Conservation (phyloP, 2,329 filamentous ascomycete genomes). For the Aspergillus brunneoviolaceus region DNA sequence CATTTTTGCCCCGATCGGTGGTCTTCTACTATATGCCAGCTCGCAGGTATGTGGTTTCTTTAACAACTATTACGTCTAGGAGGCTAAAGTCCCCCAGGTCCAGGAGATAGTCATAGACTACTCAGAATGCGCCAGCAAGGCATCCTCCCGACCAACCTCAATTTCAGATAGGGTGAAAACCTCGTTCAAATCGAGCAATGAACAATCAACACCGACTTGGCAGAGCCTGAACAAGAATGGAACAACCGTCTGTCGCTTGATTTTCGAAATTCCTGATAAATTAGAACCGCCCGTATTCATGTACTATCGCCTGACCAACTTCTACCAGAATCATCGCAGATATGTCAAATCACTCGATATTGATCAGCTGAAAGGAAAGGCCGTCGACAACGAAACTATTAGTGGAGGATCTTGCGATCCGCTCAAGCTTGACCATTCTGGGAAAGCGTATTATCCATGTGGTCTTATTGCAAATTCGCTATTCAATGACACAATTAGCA, state of each 20-base stretch:
- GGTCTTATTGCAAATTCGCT: constrained; percentile 94
- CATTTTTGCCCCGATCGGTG: constrained; percentile 91
- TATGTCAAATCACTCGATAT: constrained; percentile 89
- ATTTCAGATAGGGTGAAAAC: constrained; percentile 55
- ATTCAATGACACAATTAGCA: constrained; percentile 88
- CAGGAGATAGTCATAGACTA: constrained; percentile 92
- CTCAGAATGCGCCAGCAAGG: constrained; percentile 67
- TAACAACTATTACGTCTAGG: not conserved
- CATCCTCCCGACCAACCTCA: constrained; percentile 53
- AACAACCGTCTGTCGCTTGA: constrained; percentile 65
- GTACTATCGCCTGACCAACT: constrained; percentile 95
- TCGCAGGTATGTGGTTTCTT: constrained; percentile 59
- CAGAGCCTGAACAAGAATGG: constrained; percentile 29
- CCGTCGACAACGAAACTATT: constrained; percentile 61
- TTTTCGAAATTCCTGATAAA: constrained; percentile 75
- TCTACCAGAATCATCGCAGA: constrained; percentile 97
- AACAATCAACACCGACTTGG: constrained; percentile 33
- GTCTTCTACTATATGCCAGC: constrained; percentile 81
- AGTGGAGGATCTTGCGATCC: constrained; percentile 72
- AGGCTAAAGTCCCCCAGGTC: constrained; percentile 57
- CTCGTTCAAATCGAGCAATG: constrained; percentile 66
- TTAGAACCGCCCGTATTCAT: constrained; percentile 81
- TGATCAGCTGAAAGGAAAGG: constrained; percentile 75
- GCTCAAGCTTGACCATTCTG: constrained; percentile 56
- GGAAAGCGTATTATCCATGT: constrained; percentile 84